Conservation (phyloP, 805 yeast species). For the Kurtzmaniella cleridarum region DNA sequence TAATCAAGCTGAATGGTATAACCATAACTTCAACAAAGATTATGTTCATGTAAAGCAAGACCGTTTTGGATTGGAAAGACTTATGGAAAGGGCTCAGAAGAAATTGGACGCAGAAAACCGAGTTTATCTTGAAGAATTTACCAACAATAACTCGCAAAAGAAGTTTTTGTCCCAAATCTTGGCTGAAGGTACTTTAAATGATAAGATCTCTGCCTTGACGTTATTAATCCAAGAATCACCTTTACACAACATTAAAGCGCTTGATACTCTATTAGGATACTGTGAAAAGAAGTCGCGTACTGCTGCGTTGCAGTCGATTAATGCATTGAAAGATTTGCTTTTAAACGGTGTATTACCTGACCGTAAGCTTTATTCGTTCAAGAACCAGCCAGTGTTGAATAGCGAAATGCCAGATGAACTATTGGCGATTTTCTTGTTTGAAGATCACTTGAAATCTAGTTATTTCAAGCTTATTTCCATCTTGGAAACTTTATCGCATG, state of each 20-base stretch:
- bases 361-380: constrained; percentile 74
- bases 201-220: constrained; percentile 92
- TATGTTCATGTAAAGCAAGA: constrained; percentile 34
- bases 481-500: constrained; percentile 80
- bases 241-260: constrained; percentile 75
- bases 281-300: constrained; percentile 91
- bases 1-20: constrained; percentile 72
- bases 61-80: constrained; percentile 52
- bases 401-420: constrained; percentile 39
- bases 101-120: constrained; percentile 68
- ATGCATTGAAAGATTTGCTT: constrained; percentile 84
- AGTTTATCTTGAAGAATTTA: constrained; percentile 64
- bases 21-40: constrained; percentile 34
- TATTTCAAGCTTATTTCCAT: constrained; percentile 73
- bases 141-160: constrained; percentile 72
- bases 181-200: constrained; percentile 87
- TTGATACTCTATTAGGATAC: constrained; percentile 70
- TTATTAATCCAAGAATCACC: constrained; percentile 94
- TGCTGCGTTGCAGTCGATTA: constrained; percentile 85
- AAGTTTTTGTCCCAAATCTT: constrained; percentile 86
- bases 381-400: constrained; percentile 55
- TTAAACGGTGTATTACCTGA: constrained; percentile 81
- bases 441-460: constrained; percentile 75
- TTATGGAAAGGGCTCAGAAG: constrained; percentile 61
- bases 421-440: constrained; percentile 75